Evolutionary conservation across 805 yeast genomes (phyloP), one percentile per base, ranked within the genome.

Genomic region (Suhomyces sp.): DNA sequence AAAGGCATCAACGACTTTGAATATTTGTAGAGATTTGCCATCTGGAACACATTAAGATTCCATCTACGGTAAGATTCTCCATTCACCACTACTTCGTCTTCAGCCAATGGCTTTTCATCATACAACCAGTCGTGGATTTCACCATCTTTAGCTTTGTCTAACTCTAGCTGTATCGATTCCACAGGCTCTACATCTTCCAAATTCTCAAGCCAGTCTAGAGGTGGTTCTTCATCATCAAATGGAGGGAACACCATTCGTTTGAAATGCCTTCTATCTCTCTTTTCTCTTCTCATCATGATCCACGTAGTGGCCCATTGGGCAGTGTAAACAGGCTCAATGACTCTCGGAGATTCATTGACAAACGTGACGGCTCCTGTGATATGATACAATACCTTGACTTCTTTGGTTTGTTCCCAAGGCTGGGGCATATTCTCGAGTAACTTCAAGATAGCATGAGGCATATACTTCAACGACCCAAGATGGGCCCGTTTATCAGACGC

Each of bases 271-370:
- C 98, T 79, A 64, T 92, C 98, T 52, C 96, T 81, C 66, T 94
- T 94, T 64, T 94, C 98, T 46, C 93, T 78, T 61, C 97, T 81
- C 99, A 94, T 94, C 71, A 85, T 84, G 12, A 82, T 72, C 98
- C 98, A 94, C 75, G 83, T 79, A 0, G 96, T 78, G 1, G 97
- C 92, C 99, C 99, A 94, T 67, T 92, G 97, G 0, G 99, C 96
- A 6, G 79, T 80, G 65, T 89, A 94, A 1, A 91, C 85, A 0
- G 97, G 97, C 62, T 89, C 96, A 15, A 90, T 86, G 3, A 94
- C 98, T 58, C 96, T 75, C 0, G 98, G 97, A 3, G 81, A 78
- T 64, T 94, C 98, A 65, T 93, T 86, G 19, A 94, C 97, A 75
- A 94, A 91, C 0, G 99, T 90, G 17, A 94, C 86, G 12, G 99